phyloP scores from a whole-genome alignment of 2,329 filamentous ascomycete species.

The Phoma sp. region DNA sequence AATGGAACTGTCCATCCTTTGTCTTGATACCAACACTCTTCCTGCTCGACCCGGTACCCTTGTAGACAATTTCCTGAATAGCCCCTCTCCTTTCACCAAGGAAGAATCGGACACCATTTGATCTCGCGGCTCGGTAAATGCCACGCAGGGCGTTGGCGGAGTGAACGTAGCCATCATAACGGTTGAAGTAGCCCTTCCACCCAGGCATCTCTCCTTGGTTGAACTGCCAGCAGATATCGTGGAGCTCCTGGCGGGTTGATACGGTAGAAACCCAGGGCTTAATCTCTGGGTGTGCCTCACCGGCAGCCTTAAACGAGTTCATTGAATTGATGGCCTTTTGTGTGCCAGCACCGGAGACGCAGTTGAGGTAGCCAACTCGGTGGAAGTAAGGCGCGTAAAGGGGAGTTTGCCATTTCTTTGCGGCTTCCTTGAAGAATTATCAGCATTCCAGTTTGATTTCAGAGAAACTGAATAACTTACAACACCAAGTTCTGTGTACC shows the following conservation, averaged over 20 bases:
- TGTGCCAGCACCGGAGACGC: constrained; percentile 57
- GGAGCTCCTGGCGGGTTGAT: constrained; percentile 21
- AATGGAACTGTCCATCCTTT: constrained; percentile 48
- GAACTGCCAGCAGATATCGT: constrained; percentile 60
- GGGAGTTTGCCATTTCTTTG: constrained; percentile 61
- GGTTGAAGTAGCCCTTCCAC: constrained; percentile 68
- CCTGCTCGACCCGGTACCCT: constrained; percentile 27
- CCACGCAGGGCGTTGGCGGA: constrained; percentile 60
- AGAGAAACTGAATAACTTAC: constrained; percentile 40
- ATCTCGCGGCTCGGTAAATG: constrained; percentile 54
- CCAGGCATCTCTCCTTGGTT: constrained; percentile 54
- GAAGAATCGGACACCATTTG: constrained; percentile 54
- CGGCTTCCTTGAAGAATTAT: constrained; percentile 54
- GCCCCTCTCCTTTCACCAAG: constrained; percentile 53
- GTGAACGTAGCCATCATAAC: constrained; percentile 65
- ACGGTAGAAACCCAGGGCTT: constrained; percentile 52
- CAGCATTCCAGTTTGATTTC: not conserved
- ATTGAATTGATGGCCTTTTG: constrained; percentile 58
- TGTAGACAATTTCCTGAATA: constrained; percentile 52
- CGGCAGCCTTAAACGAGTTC: constrained; percentile 52
- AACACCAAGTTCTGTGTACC: constrained; percentile 63
- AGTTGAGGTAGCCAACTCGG: constrained; percentile 61
- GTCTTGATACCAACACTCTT: constrained; percentile 49
- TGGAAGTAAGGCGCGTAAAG: constrained; percentile 63
- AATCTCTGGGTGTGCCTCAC: constrained; percentile 52